These are phyloP conservation scores for Penicillium pancosmium DNA, from an alignment of 495 filamentous ascomycete species.

Conservation along the genomic window DNA sequence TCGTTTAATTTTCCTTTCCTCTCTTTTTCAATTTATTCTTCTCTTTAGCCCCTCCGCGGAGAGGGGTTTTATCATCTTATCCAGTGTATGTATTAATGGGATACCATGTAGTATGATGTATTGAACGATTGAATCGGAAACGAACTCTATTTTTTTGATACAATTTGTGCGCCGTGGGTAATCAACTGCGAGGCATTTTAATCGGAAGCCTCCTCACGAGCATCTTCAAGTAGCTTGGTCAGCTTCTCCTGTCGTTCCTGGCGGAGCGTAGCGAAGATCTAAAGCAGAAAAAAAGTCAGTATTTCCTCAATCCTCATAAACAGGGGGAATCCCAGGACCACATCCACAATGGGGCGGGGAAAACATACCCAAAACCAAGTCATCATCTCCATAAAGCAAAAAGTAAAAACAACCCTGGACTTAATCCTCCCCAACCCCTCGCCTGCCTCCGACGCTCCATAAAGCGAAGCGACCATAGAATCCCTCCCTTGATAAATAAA, in stretches of 20 bases:
- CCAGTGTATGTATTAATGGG: background rate
- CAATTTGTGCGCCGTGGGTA: no score
- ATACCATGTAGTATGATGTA: background rate
- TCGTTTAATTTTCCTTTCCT: no score
- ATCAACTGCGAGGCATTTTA: no score
- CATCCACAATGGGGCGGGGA: no score
- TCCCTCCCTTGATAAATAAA: conserved; percentile 68
- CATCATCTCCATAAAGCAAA: conserved; percentile 80
- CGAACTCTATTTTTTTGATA: background rate
- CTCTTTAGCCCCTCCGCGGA: no score
- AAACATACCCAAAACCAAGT: conserved; percentile 81
- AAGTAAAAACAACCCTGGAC: conserved; percentile 81
- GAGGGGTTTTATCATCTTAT: background rate
- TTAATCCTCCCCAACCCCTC: conserved; percentile 62
- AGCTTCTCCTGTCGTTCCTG: conserved; percentile 48
- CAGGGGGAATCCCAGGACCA: no score
- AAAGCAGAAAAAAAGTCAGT: background rate
- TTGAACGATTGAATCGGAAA: background rate
- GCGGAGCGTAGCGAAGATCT: conserved; percentile 47
- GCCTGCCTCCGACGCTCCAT: conserved; percentile 27
- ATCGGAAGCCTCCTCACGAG: conserved; percentile 18
- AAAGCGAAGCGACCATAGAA: conserved; percentile 35
- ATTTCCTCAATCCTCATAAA: no score
- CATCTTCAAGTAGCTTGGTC: conserved; percentile 39
- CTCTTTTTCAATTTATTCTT: no score